Evolutionary conservation across 1,284 basidiomycete species (phyloP).

Genomic region (Rhodotorula sp.): DNA sequence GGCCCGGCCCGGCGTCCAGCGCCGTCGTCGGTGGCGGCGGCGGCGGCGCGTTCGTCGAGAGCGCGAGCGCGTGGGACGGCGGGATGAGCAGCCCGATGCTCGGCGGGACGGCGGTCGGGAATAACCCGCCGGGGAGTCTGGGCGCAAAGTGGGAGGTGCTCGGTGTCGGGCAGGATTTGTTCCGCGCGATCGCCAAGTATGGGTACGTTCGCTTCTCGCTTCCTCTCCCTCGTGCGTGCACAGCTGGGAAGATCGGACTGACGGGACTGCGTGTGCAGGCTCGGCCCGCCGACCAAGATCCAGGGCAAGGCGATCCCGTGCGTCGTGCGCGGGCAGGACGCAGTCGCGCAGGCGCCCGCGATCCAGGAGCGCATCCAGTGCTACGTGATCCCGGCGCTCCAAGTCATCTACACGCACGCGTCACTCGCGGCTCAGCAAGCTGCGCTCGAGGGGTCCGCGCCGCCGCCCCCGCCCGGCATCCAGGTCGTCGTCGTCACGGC

Average conservation of each 20-base stretch:
- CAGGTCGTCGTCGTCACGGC: slow-evolving; percentile 91
- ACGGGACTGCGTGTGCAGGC: slow-evolving; percentile 56
- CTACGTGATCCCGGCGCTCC: slow-evolving; percentile 82
- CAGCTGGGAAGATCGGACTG: slow-evolving; percentile 29
- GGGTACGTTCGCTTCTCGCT: slow-evolving; percentile 60
- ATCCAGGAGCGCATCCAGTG: slow-evolving; percentile 97
- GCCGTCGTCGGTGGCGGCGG: background rate
- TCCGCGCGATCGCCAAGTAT: slow-evolving; percentile 87
- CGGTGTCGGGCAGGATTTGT: slow-evolving; percentile 77
- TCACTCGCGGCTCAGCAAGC: slow-evolving; percentile 17
- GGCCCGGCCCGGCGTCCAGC: background rate
- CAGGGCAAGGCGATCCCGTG: slow-evolving; percentile 95
- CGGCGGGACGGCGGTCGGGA: background rate
- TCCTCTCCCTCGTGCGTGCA: slow-evolving; percentile 28
- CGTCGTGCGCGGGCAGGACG: slow-evolving; percentile 87
- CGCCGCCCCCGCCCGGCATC: slow-evolving; percentile 68
- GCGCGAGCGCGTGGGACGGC: slow-evolving; percentile 21
- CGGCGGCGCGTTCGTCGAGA: background rate
- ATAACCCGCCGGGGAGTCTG: slow-evolving; percentile 64
- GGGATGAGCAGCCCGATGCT: slow-evolving; percentile 16
- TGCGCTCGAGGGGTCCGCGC: slow-evolving; percentile 45
- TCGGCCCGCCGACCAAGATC: slow-evolving; percentile 97
- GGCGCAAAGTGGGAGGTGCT: slow-evolving; percentile 97
- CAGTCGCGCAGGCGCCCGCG: slow-evolving; percentile 96
- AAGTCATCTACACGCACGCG: slow-evolving; percentile 35